Evolutionary conservation across 139 green algal species (phyloP), one percentile per base, ranked within the genome.

Genomic region (Chlamydomonas applanata): DNA sequence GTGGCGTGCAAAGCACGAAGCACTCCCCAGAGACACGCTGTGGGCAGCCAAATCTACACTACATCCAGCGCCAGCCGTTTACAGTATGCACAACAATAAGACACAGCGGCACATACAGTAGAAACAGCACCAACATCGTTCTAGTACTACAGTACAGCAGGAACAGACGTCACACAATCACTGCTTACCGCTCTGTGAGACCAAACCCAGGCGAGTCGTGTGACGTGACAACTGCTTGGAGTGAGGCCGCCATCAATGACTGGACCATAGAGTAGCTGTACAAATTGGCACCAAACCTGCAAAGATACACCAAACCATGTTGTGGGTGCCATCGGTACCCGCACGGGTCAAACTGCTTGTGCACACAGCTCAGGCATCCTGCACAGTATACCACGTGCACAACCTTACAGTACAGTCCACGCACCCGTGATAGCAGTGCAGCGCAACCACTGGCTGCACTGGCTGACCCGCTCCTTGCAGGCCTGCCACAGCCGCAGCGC

Each of bases 201-300:
- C 92, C 92, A 85, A 97, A 97, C 24, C 92, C 92, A 1, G 90
- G 91, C 84, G 91, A 92, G 73, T 97, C 92, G 73, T 96, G 91
- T 5, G 87, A 77, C 0, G 88, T 92, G n/a, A 95, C 85, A 52
- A 87, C 57, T 0, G 84, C 90, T 2, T 53, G 44, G 69, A 93
- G 59, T 19, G 65, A 35, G 3, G 69, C 67, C 5, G 88, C 83
- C 63, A 94, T 52, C 30, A 60, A 44, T n/a, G 82, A 46, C 73
- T 89, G 72, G 17, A 91, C 83, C 44, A 82, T 85, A 16, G 72
- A 83, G 73, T 73, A 97, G 25, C 72, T 88, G 63, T 79, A 92
- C n/a, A 84, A 81, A 75, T 91, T 93, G 29, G 90, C 87, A 14
- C 92, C 92, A 80, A 97, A 97, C n/a, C 40, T 49, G 40, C 40